Evolutionary conservation across 805 yeast species (phyloP).

Genomic region (Candida ponderosae): DNA sequence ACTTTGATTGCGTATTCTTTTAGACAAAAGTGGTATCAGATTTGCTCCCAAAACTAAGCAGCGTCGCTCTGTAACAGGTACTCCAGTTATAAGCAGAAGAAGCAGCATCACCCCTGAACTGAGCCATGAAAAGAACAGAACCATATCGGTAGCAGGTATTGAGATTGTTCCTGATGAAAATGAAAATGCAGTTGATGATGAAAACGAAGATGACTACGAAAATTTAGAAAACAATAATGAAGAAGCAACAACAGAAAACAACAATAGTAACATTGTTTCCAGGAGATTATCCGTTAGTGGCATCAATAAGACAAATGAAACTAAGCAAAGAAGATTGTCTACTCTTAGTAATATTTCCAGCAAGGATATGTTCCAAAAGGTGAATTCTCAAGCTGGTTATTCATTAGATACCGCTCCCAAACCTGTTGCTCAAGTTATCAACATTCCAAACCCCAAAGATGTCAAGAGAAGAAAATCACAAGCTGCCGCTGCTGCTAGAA

Average conservation of each 20-base stretch:
- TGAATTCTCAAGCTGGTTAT: constrained; percentile 3
- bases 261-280: too few relatives aligned
- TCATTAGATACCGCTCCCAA: constrained; percentile 2
- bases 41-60: constrained; percentile 53
- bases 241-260: constrained; percentile 7
- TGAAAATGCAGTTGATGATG: constrained; percentile 1
- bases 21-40: constrained; percentile 48
- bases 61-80: constrained; percentile 26
- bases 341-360: constrained; percentile 25
- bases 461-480: constrained; percentile 5
- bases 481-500: constrained; percentile 1
- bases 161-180: constrained; percentile 3
- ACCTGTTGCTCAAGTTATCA: constrained; percentile 20
- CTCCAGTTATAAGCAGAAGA: constrained; percentile 20
- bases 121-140: not conserved
- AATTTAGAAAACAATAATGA: constrained; percentile 6
- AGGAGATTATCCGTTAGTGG: constrained; percentile 12
- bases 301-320: constrained; percentile 8
- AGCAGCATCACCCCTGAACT: constrained; percentile 11
- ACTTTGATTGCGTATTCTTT: not conserved
- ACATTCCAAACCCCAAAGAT: constrained; percentile 13
- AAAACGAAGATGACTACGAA: constrained; percentile 10
- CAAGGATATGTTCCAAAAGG: constrained; percentile 24
- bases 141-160: constrained; percentile 2
- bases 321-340: constrained; percentile 31